Evolutionary conservation across 106 monocot genomes (phyloP), one percentile per base, ranked within the genome.

Genomic region (Dendrobium nobile): DNA sequence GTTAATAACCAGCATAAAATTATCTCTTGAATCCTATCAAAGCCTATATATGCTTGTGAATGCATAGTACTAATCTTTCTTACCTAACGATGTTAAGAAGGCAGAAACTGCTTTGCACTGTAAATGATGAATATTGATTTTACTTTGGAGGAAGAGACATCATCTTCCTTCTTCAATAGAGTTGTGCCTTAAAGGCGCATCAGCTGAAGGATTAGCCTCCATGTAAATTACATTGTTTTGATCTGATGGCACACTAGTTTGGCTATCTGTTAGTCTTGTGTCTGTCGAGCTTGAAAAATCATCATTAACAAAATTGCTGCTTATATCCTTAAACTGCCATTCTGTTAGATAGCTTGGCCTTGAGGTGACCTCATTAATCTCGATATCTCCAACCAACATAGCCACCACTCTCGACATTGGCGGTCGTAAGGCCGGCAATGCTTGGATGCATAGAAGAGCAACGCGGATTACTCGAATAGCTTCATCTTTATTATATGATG

Each of bases 351-450:
- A 94, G 54, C 85, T 82, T 33, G 94, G 97, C 80, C 79, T 92
- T 54, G 85, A 64, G 16, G 61, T 82, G 40, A 94, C 89, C 19
- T 91, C 83, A 2, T 77, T 64, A 42, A 94, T 79, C 59, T 90
- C 94, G 0, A 78, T 42, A 48, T 97, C 97, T n/a, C 97, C 94
- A 0, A 87, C 26, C 13, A 97, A 84, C 94, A 94, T 97, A 8
- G 94, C 87, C 37, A 97, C 94, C 58, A 88, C 92, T 42, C 94
- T 84, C 22, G 97, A 94, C 97, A 97, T 97, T 2, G 87, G 61
- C 4, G 94, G 97, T 13, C 97, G 87, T 31, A 86, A 87, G 76
- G 47, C 37, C 0, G 89, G 92, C 20, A 92, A 87, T 45, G 86
- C 83, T 47, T 97, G 97, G 5, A 89, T 97, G 89, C 97, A 97